Evolutionary conservation across 805 yeast species (phyloP).

Genomic region (Candida dajiaensis): DNA sequence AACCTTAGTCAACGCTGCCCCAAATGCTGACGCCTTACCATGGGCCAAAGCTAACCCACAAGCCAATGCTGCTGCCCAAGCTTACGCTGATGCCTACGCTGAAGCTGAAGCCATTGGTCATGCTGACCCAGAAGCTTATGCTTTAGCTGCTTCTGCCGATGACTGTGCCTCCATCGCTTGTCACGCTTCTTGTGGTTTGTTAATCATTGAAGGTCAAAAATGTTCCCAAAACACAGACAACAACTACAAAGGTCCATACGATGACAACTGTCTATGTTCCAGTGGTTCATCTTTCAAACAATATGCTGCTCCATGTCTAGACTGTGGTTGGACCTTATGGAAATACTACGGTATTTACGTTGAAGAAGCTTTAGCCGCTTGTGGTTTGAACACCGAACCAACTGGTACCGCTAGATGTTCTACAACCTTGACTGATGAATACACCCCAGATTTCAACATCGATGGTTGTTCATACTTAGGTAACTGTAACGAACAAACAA

Average conservation of each 20-base stretch:
- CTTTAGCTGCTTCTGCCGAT: constrained; percentile 17
- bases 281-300: constrained; percentile 14
- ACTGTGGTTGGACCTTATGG: constrained; percentile 36
- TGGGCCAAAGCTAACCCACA: constrained; percentile 17
- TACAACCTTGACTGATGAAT: constrained; percentile 15
- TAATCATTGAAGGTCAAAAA: constrained; percentile 27
- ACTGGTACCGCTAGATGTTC: constrained; percentile 19
- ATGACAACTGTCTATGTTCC: constrained; percentile 21
- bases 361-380: constrained; percentile 23
- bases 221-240: constrained; percentile 26
- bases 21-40: constrained; percentile 13
- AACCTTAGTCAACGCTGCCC: constrained; percentile 6
- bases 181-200: constrained; percentile 30
- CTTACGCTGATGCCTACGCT: constrained; percentile 18
- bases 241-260: constrained; percentile 17
- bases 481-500: constrained; percentile 29
- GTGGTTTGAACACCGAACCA: constrained; percentile 25
- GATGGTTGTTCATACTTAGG: constrained; percentile 30
- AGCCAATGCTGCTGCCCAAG: constrained; percentile 16
- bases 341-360: constrained; percentile 27
- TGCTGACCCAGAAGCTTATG: constrained; percentile 19
- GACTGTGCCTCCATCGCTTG: constrained; percentile 27
- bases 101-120: constrained; percentile 16
- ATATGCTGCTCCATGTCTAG: constrained; percentile 26
- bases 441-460: constrained; percentile 12